A percentile compares a stretch with the other conserved stretches of the same genome.
Evolutionary conservation across 768 basidiomycete species (phyloP).

Genomic region (Hortiboletus campestris): DNA sequence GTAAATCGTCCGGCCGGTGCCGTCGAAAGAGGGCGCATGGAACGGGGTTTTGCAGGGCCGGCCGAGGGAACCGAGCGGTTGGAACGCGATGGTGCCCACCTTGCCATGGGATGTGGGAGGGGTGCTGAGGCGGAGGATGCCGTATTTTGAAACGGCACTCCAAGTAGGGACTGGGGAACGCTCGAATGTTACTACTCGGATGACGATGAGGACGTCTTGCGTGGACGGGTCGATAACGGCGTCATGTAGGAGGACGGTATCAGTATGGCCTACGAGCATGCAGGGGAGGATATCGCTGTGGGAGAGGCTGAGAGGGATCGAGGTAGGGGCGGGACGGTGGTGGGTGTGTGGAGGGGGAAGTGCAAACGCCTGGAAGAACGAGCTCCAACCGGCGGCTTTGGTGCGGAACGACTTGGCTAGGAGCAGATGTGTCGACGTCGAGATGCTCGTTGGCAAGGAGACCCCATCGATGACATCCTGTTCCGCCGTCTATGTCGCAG

Average conservation of each 20-base stretch:
- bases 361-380: conserved; percentile 12
- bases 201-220: conserved; percentile 8
- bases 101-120: neutral
- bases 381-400: neutral
- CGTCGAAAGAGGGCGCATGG: conserved; percentile 13
- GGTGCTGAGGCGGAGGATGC: conserved; percentile 5
- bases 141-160: neutral
- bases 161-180: neutral
- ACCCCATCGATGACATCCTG: neutral
- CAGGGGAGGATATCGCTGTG: conserved; percentile 9
- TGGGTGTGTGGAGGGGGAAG: conserved; percentile 2
- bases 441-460: conserved; percentile 1
- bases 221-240: conserved; percentile 4
- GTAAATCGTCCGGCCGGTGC: conserved; percentile 13
- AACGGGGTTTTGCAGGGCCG: neutral
- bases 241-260: conserved; percentile 13
- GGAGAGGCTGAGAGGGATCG: conserved; percentile 3
- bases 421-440: conserved; percentile 22
- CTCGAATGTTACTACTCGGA: conserved; percentile 1
- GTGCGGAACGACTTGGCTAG: conserved; percentile 5
- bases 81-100: conserved; percentile 12
- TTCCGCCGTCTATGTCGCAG: neutral
- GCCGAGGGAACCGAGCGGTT: neutral
- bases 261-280: neutral
- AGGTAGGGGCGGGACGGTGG: neutral